Conservation (phyloP, 371 early-diverging fungal species). For the Apophysomyces sp. region DNA sequence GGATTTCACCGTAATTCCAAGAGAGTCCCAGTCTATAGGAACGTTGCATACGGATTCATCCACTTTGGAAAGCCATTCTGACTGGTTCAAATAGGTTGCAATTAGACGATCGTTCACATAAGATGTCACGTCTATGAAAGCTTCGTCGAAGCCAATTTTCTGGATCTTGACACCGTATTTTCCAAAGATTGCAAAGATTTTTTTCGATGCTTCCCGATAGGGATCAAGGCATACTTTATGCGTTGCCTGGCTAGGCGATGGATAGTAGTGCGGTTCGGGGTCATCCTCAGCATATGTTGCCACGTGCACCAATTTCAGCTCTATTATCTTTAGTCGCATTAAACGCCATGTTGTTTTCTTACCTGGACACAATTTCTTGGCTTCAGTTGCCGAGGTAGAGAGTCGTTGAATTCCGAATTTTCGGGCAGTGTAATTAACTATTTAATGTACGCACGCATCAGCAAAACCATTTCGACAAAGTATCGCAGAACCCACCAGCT, state of each 20-base stretch:
- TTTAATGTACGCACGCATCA: background rate
- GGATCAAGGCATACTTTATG: slow-evolving; percentile 91
- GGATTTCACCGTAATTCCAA: slow-evolving; percentile 23
- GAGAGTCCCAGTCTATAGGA: slow-evolving; percentile 32
- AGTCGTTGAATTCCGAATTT: slow-evolving; percentile 44
- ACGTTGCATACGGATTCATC: slow-evolving; percentile 24
- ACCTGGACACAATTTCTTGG: slow-evolving; percentile 68
- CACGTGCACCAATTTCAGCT: slow-evolving; percentile 81
- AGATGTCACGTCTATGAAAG: slow-evolving; percentile 82
- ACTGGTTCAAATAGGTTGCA: slow-evolving; percentile 40
- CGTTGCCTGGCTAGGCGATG: slow-evolving; percentile 62
- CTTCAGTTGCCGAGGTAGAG: slow-evolving; percentile 53
- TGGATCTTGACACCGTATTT: slow-evolving; percentile 50
- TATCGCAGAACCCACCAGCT: slow-evolving; percentile 67
- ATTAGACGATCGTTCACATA: slow-evolving; percentile 59
- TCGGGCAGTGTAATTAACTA: slow-evolving; percentile 64
- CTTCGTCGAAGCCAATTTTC: slow-evolving; percentile 84
- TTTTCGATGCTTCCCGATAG: slow-evolving; percentile 71
- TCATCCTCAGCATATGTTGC: slow-evolving; percentile 77
- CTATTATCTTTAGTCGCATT: slow-evolving; percentile 20
- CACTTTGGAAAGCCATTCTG: slow-evolving; percentile 28
- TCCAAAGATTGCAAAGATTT: slow-evolving; percentile 71
- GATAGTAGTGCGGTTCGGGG: slow-evolving; percentile 65
- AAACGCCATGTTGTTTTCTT: slow-evolving; percentile 4
- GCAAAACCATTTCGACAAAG: background rate